These are phyloP conservation scores for Penicillium sp. DNA, from an alignment of 2,329 filamentous ascomycete species.

Conservation along the genomic window DNA sequence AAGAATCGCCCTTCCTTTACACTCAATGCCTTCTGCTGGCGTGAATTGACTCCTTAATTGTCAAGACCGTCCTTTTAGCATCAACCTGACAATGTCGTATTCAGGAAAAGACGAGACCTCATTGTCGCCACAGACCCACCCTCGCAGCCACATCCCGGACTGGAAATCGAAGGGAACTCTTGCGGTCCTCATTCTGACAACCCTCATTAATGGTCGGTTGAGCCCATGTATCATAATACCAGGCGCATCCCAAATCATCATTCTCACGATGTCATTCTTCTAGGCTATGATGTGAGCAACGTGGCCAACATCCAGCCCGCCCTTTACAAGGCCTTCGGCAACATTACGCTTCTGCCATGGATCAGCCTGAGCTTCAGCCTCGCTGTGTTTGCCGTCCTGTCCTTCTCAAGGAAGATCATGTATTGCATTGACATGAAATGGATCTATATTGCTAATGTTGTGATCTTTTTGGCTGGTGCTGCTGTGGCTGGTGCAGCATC, in stretches of 20 bases:
- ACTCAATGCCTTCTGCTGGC: too few relatives aligned
- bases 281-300: slow-evolving; percentile 23
- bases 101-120: background rate
- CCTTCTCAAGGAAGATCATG: slow-evolving; percentile 3
- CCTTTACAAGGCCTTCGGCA: slow-evolving; percentile 19
- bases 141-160: slow-evolving; percentile 2
- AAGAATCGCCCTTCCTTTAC: too few relatives aligned
- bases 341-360: slow-evolving; percentile 19
- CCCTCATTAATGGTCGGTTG: slow-evolving; percentile 15
- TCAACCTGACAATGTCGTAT: background rate
- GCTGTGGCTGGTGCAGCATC: background rate
- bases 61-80: too few relatives aligned
- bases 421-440: slow-evolving; percentile 2
- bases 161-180: slow-evolving; percentile 21
- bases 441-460: background rate
- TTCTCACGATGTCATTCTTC: background rate
- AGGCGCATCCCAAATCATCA: background rate
- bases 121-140: background rate
- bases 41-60: too few relatives aligned
- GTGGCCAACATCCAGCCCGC: slow-evolving; percentile 21
- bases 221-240: background rate
- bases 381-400: slow-evolving; percentile 14
- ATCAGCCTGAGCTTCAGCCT: slow-evolving; percentile 18
- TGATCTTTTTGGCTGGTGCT: background rate
- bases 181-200: slow-evolving; percentile 12